phyloP scores from a whole-genome alignment of 352 stramenopile genomes.

The Hyaloperonospora brassicae region DNA sequence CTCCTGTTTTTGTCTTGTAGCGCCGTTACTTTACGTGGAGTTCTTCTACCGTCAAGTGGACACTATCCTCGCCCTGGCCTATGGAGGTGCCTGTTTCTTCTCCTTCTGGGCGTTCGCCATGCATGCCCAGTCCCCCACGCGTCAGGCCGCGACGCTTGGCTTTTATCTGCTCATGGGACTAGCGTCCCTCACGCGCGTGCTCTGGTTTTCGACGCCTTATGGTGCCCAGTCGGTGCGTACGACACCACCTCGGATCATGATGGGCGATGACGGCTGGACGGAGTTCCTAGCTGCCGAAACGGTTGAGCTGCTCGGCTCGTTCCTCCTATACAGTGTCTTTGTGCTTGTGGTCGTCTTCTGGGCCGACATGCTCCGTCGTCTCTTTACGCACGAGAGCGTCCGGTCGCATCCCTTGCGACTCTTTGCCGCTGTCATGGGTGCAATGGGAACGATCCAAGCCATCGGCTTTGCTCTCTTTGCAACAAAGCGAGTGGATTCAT shows the following conservation, averaged over 20 bases:
- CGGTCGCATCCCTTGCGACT: constrained; percentile 79
- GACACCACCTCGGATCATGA: constrained; percentile 44
- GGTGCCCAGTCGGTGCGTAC: constrained; percentile 61
- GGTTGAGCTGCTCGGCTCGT: constrained; percentile 85
- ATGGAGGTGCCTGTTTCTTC: constrained; percentile 72
- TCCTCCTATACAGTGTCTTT: constrained; percentile 95
- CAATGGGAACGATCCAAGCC: constrained; percentile 61
- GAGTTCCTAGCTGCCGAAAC: constrained; percentile 80
- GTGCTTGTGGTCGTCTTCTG: constrained; percentile 97
- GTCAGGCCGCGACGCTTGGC: constrained; percentile 62
- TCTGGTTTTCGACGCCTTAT: constrained; percentile 74
- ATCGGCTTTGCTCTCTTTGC: constrained; percentile 86
- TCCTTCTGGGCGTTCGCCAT: constrained; percentile 72
- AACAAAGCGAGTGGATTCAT: constrained; percentile 81
- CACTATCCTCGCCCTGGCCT: constrained; percentile 62
- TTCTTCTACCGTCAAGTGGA: constrained; percentile 78
- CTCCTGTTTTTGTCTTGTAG: constrained; percentile 13
- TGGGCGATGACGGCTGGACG: constrained; percentile 56
- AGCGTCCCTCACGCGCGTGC: constrained; percentile 48
- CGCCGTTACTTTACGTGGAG: constrained; percentile 60
- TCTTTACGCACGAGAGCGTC: constrained; percentile 67
- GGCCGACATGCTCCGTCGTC: constrained; percentile 94
- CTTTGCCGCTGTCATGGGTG: constrained; percentile 80
- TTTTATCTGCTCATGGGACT: constrained; percentile 77
- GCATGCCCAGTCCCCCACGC: constrained; percentile 47